Base-by-base conservation (phyloP, 306 rosid genomes). In the Notholithocarpus densiflorus region DNA sequence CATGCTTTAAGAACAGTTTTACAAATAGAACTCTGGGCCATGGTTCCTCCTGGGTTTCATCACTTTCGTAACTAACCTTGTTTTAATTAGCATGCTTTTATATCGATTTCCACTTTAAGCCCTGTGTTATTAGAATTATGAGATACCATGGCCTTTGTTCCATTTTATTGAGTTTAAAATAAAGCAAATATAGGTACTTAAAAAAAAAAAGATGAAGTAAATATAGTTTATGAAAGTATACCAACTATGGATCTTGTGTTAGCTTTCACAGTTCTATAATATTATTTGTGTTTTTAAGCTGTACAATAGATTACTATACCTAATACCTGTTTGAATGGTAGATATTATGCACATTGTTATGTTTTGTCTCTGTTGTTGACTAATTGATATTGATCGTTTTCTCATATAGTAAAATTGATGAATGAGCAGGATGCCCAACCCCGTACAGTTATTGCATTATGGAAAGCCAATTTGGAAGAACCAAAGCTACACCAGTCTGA, bases 381-480 rank as follows among this genome's bases (percentile, higher is more conserved):
- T 73, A 48, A 61, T 74, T 24, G 73, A 52, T 71, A 51, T 75
- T 83, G 71, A 43, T 51, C 23, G 40, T 75, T 8, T 68, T 77
- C 76, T 52, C 53, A 32, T 24, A 27, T 53, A 19, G 45, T 56
- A 40, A n/a, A 24, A 72, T 19, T 19, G 79, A 73, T 72, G 72
- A 82, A 86, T 84, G 86, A 55, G 78, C 93, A 95, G 99, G 98
- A 93, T 0, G 94, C 98, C 19, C 87, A 29, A 73, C 99, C 99
- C 7, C 93, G 93, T 5, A 77, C 85, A 31, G 72, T 96, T 69
- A 73, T 90, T 85, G 83, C 90, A 69, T 79, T 96, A 76, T 96
- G 98, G 98, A 91, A 87, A 83, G 92, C 95, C 79, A 85, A 90
- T 79, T 87, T 96, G 86, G 94, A 90, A 53, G 93, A 90, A 86